These are phyloP conservation scores for Ogataea nonfermentans DNA, from an alignment of 805 yeast genomes.

Conservation along the genomic window DNA sequence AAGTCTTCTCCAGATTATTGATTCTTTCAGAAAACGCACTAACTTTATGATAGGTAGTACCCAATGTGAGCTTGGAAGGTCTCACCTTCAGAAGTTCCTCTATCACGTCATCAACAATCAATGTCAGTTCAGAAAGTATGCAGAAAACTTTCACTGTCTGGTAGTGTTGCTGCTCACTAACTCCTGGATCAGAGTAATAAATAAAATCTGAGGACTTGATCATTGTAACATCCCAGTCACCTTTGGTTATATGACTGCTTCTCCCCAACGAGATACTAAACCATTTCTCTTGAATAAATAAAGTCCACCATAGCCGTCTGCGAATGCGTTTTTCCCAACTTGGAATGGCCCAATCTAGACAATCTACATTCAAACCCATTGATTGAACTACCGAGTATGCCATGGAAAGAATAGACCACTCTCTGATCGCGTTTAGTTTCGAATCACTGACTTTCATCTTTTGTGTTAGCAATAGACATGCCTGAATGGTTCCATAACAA, in stretches of 20 bases:
- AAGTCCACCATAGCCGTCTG: slow-evolving; percentile 20
- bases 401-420: slow-evolving; percentile 10
- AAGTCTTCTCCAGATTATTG: slow-evolving; percentile 2
- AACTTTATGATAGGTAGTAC: slow-evolving; percentile 3
- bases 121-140: slow-evolving; percentile 11
- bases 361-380: slow-evolving; percentile 18
- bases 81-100: slow-evolving; percentile 9
- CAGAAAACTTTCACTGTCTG: slow-evolving; percentile 12
- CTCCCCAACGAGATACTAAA: slow-evolving; percentile 14
- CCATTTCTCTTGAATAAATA: slow-evolving; percentile 21
- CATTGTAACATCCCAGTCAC: slow-evolving; percentile 18
- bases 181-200: slow-evolving; percentile 13
- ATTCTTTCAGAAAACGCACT: slow-evolving; percentile 5
- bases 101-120: slow-evolving; percentile 12
- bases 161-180: slow-evolving; percentile 10
- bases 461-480: slow-evolving; percentile 16
- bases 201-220: slow-evolving; percentile 13
- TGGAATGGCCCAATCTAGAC: slow-evolving; percentile 13
- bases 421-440: slow-evolving; percentile 9
- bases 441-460: background rate
- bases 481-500: slow-evolving; percentile 19
- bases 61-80: slow-evolving; percentile 2
- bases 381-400: slow-evolving; percentile 16
- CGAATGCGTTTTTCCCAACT: slow-evolving; percentile 19
- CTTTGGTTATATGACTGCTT: slow-evolving; percentile 14